These are phyloP conservation scores for Medicago ruthenica DNA, from an alignment of 306 rosid species.

Conservation along the genomic window DNA sequence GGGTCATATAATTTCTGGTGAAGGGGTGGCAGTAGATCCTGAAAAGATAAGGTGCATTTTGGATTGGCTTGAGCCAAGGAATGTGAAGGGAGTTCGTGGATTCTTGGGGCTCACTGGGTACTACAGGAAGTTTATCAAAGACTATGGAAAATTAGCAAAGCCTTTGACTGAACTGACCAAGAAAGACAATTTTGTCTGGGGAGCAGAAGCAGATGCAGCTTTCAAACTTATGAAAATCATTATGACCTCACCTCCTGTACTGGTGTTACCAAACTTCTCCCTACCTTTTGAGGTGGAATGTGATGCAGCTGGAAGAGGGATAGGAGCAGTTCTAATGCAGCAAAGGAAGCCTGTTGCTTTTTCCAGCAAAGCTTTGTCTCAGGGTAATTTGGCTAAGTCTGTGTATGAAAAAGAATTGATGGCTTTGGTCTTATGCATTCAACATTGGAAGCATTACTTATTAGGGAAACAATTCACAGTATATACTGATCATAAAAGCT, in stretches of 20 bases:
- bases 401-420: no score
- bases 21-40: no score
- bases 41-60: no score
- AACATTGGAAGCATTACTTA: no score
- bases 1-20: no score
- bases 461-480: no score
- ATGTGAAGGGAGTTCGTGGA: no score
- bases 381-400: no score
- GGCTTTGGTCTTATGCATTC: no score
- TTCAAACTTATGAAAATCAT: background rate
- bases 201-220: background rate
- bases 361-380: background rate
- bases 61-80: no score
- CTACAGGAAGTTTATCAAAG: background rate
- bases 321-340: background rate
- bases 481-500: no score
- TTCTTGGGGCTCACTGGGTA: no score
- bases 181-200: background rate
- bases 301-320: background rate
- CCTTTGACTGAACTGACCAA: background rate
- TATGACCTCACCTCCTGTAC: background rate
- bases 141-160: background rate
- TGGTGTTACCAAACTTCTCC: background rate
- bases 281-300: background rate
- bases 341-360: background rate